Percentiles rank a stretch among this genome's conserved stretches.
phyloP scores from a whole-genome alignment of 345 rosid species.

The Pelargonium nanum region DNA sequence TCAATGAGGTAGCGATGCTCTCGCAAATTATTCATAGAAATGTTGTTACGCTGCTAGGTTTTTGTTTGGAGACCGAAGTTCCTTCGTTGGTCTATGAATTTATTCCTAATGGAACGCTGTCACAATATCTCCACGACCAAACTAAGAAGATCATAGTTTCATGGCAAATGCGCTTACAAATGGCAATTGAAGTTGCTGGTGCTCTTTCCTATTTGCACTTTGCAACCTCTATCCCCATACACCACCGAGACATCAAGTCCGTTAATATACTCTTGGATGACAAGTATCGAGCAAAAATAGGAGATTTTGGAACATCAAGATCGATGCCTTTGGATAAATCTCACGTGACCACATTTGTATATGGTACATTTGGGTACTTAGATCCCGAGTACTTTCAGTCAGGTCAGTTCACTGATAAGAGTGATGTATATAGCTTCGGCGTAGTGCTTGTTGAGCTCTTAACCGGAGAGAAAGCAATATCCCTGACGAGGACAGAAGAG shows the following conservation, averaged over 20 bases:
- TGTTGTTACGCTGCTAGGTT: background rate
- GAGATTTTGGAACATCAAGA: slow-evolving; percentile 3
- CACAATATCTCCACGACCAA: background rate
- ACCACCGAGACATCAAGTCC: slow-evolving; percentile 2
- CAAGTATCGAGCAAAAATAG: background rate
- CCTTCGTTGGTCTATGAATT: background rate
- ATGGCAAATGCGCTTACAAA: background rate
- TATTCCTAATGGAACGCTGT: background rate
- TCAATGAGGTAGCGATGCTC: background rate
- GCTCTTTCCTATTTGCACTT: slow-evolving; percentile 1
- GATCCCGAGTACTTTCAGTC: background rate
- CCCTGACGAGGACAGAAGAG: background rate
- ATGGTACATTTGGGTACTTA: slow-evolving; percentile 1
- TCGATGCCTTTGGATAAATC: background rate
- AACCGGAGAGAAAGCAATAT: background rate
- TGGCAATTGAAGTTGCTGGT: background rate
- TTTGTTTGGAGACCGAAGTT: background rate
- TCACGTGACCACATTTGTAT: background rate
- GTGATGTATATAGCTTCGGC: slow-evolving; percentile 3
- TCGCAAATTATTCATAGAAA: slow-evolving; percentile 1
- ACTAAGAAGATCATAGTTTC: background rate
- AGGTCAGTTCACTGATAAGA: background rate
- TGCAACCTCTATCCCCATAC: background rate
- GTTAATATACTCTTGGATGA: slow-evolving; percentile 1
- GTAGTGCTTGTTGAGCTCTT: background rate